Percentiles rank a stretch among this genome's conserved stretches.
Conservation (phyloP, 805 yeast genomes). For the Suhomyces sp. region DNA sequence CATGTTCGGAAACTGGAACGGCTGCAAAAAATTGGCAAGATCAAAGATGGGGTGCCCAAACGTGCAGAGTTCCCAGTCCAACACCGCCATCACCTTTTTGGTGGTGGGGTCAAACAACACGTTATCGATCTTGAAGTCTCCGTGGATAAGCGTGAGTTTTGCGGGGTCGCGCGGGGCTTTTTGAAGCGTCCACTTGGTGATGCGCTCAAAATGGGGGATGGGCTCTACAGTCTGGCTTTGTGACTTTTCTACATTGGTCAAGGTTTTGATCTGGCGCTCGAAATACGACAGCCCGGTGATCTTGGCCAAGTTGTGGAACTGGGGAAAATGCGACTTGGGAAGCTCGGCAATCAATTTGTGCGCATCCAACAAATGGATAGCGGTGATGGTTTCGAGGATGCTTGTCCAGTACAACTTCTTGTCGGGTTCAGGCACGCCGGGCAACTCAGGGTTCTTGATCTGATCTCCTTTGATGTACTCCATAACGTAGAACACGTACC, state of each 20-base stretch:
- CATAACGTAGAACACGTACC: constrained; percentile 59
- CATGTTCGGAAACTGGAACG: constrained; percentile 44
- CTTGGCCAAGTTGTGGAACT: constrained; percentile 26
- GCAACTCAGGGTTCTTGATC: constrained; percentile 52
- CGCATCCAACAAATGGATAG: constrained; percentile 51
- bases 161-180: constrained; percentile 49
- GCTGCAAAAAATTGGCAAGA: constrained; percentile 55
- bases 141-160: constrained; percentile 50
- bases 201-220: constrained; percentile 45
- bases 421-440: constrained; percentile 25
- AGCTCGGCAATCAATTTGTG: constrained; percentile 38
- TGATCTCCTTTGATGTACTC: constrained; percentile 55
- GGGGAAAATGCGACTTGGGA: constrained; percentile 46
- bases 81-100: constrained; percentile 49
- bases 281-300: constrained; percentile 38
- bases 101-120: constrained; percentile 56
- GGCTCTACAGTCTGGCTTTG: constrained; percentile 41
- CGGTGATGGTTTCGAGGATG: constrained; percentile 45
- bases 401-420: constrained; percentile 43
- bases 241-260: constrained; percentile 39
- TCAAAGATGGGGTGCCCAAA: constrained; percentile 65
- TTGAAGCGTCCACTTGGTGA: constrained; percentile 40
- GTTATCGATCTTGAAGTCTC: constrained; percentile 65
- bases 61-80: constrained; percentile 68
- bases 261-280: constrained; percentile 50